Evolutionary conservation across 1,139 yeast species (phyloP).

Genomic region (Meyerozyma athensensis): DNA sequence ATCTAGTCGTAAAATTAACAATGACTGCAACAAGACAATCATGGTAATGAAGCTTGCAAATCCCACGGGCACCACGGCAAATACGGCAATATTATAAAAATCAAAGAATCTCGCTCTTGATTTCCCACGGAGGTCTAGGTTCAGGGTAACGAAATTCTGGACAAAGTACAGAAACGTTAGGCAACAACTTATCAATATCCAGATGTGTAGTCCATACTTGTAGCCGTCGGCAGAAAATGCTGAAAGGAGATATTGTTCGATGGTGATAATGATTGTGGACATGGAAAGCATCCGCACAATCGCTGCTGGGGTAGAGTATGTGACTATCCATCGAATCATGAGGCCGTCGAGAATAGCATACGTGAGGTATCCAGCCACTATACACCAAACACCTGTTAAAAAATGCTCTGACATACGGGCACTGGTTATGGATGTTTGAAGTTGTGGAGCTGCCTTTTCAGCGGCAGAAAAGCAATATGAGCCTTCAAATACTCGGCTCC

Average conservation of each 20-base stretch:
- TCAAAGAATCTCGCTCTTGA: slow-evolving; percentile 61
- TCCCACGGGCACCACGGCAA: slow-evolving; percentile 97
- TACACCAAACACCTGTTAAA: slow-evolving; percentile 73
- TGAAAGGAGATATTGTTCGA: slow-evolving; percentile 63
- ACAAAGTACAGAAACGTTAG: slow-evolving; percentile 78
- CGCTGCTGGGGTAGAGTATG: slow-evolving; percentile 83
- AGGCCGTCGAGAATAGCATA: slow-evolving; percentile 84
- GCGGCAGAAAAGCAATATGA: slow-evolving; percentile 26
- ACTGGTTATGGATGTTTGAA: slow-evolving; percentile 33
- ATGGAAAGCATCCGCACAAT: slow-evolving; percentile 79
- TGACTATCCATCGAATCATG: slow-evolving; percentile 91
- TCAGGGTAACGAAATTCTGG: slow-evolving; percentile 87
- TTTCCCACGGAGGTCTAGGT: slow-evolving; percentile 53
- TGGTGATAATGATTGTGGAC: slow-evolving; percentile 66
- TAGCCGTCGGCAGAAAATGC: slow-evolving; percentile 50
- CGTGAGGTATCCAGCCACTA: slow-evolving; percentile 80
- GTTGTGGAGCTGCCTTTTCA: slow-evolving; percentile 10
- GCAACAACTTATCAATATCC: slow-evolving; percentile 86
- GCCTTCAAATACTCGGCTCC: slow-evolving; percentile 39
- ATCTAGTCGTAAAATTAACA: slow-evolving; percentile 71
- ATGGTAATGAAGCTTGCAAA: slow-evolving; percentile 89
- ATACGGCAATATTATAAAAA: slow-evolving; percentile 81
- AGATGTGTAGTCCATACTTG: slow-evolving; percentile 72
- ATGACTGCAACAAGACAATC: slow-evolving; percentile 72
- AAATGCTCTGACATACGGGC: slow-evolving; percentile 69